These are phyloP conservation scores for Lecanicillium sp. DNA, from an alignment of 2,329 filamentous ascomycete species.

Conservation along the genomic window DNA sequence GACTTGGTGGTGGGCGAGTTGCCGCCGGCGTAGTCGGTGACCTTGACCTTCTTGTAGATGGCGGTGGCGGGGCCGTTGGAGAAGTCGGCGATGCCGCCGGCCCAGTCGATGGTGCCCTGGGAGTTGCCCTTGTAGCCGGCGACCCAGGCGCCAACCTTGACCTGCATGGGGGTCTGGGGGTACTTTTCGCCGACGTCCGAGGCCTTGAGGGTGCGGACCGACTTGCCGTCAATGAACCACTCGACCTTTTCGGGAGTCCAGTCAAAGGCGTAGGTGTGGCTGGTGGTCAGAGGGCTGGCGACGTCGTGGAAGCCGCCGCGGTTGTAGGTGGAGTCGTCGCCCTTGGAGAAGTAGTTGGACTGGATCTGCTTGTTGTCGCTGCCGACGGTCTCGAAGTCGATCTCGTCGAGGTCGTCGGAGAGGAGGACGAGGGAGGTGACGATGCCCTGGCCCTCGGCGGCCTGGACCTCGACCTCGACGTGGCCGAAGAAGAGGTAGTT, in stretches of 20 bases:
- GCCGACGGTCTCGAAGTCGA: slow-evolving; percentile 95
- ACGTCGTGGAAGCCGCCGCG: slow-evolving; percentile 60
- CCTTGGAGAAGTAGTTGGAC: slow-evolving; percentile 80
- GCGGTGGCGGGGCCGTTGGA: slow-evolving; percentile 45
- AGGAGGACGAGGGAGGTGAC: slow-evolving; percentile 87
- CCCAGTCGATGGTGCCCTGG: slow-evolving; percentile 66
- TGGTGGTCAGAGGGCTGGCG: slow-evolving; percentile 48
- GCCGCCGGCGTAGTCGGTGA: slow-evolving; percentile 50
- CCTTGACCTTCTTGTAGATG: slow-evolving; percentile 51
- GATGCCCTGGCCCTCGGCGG: slow-evolving; percentile 74
- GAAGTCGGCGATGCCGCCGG: slow-evolving; percentile 58
- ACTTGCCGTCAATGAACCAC: slow-evolving; percentile 59
- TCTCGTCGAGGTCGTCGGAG: slow-evolving; percentile 84
- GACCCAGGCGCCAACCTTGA: slow-evolving; percentile 65
- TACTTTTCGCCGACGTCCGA: slow-evolving; percentile 49
- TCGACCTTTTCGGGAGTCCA: slow-evolving; percentile 59
- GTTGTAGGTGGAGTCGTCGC: slow-evolving; percentile 63
- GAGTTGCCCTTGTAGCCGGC: slow-evolving; percentile 52
- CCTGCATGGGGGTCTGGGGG: slow-evolving; percentile 68
- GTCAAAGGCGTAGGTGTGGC: slow-evolving; percentile 63
- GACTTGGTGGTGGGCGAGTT: slow-evolving; percentile 30
- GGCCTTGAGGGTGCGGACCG: slow-evolving; percentile 57
- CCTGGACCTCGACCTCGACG: slow-evolving; percentile 72
- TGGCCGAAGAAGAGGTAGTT: slow-evolving; percentile 98
- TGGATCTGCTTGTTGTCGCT: slow-evolving; percentile 69